Percentiles rank a stretch among this genome's conserved stretches.
Conservation (phyloP, 345 rosid genomes). For the Salix exigua region DNA sequence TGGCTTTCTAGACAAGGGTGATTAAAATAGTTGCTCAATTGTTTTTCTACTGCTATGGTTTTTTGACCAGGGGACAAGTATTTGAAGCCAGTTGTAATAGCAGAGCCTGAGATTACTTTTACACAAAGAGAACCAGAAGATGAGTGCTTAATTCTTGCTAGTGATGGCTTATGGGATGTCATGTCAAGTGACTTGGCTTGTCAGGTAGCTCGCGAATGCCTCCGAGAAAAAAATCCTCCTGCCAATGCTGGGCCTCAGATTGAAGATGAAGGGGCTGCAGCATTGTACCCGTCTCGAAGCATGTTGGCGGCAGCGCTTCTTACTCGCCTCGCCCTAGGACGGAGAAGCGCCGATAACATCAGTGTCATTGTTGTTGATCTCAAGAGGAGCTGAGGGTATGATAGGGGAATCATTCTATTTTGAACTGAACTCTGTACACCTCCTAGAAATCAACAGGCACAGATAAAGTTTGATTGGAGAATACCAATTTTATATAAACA, state of each 20-base stretch:
- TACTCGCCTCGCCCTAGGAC: slow-evolving; percentile 69
- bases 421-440: slow-evolving; percentile 11
- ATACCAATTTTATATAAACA: neutral
- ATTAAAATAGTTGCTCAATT: neutral
- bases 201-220: slow-evolving; percentile 53
- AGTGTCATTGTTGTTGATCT: slow-evolving; percentile 75
- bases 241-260: slow-evolving; percentile 12
- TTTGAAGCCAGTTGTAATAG: slow-evolving; percentile 57
- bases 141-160: slow-evolving; percentile 67
- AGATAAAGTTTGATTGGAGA: neutral
- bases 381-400: slow-evolving; percentile 24
- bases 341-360: slow-evolving; percentile 67
- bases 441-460: neutral
- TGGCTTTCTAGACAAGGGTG: neutral
- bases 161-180: slow-evolving; percentile 86
- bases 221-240: slow-evolving; percentile 25
- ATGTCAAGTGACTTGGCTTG: slow-evolving; percentile 63
- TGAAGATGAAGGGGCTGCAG: slow-evolving; percentile 24
- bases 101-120: slow-evolving; percentile 61
- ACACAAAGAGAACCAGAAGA: slow-evolving; percentile 50
- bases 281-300: slow-evolving; percentile 46
- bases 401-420: neutral
- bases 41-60: neutral
- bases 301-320: slow-evolving; percentile 60
- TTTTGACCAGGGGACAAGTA: slow-evolving; percentile 55